A percentile compares a stretch with the other conserved stretches of the same genome.
These are phyloP conservation scores for Candida quercuum DNA, from an alignment of 805 yeast genomes.

Conservation along the genomic window DNA sequence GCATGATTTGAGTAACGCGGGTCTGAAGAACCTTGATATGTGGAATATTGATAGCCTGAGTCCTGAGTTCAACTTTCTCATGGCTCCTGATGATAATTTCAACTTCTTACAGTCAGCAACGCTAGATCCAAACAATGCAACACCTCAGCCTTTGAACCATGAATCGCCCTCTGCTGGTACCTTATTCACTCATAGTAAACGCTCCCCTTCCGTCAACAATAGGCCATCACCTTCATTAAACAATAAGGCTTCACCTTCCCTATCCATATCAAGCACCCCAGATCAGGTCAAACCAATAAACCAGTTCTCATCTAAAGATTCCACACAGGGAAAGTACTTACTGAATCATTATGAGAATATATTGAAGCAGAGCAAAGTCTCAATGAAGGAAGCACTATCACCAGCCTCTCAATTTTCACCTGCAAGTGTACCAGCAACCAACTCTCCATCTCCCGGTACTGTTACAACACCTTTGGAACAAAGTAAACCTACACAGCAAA, in stretches of 20 bases:
- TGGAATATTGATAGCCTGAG: conserved; percentile 16
- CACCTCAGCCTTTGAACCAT: background rate
- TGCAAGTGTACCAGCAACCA: conserved; percentile 1
- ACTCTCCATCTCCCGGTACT: conserved; percentile 2
- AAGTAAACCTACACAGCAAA: background rate
- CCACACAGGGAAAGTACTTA: conserved; percentile 8
- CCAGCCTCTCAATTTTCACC: conserved; percentile 12
- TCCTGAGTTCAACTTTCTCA: conserved; percentile 21
- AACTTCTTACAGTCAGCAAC: conserved; percentile 7
- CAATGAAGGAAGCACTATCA: conserved; percentile 19
- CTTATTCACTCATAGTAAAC: background rate
- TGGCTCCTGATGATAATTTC: conserved; percentile 16
- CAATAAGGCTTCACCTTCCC: background rate
- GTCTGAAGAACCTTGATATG: conserved; percentile 1
- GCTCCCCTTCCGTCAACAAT: background rate
- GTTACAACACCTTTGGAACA: background rate
- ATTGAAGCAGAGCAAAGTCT: conserved; percentile 20
- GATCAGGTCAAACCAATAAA: background rate
- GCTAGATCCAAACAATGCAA: no score
- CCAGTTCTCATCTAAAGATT: background rate
- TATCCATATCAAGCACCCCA: background rate
- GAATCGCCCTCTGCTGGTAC: background rate
- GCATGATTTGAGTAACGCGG: background rate
- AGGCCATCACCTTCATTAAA: background rate
- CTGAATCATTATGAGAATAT: conserved; percentile 20